Percentiles rank a stretch among this genome's conserved stretches.
Conservation (phyloP, 2,329 filamentous ascomycete species). For the Beauveria sp. region DNA sequence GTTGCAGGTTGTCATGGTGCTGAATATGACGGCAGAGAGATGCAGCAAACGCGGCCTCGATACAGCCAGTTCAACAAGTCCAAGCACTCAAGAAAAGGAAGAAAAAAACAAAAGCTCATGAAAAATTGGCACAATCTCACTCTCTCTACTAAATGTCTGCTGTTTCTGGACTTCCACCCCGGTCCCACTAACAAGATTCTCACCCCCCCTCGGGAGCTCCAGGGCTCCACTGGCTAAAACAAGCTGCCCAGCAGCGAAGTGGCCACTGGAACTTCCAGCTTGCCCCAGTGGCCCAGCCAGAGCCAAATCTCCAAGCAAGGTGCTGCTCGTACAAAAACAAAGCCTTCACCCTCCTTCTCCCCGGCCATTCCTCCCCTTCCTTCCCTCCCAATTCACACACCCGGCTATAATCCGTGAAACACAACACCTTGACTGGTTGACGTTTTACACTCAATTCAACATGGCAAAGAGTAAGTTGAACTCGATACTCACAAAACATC, state of each 20-base stretch:
- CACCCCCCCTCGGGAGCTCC: background rate
- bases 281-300: background rate
- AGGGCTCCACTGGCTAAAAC: constrained; percentile 3
- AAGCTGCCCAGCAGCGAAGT: background rate
- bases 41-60: too few species aligned
- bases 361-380: background rate
- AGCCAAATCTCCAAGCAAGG: too few species aligned
- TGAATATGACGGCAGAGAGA: too few species aligned
- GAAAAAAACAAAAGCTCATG: too few species aligned
- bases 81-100: too few species aligned
- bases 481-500: background rate
- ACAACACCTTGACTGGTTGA: background rate
- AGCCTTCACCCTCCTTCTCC: background rate
- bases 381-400: background rate
- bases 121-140: background rate
- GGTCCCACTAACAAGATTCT: background rate
- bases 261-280: background rate
- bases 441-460: background rate
- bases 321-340: constrained; percentile 7
- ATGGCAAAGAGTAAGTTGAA: constrained; percentile 12
- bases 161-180: background rate
- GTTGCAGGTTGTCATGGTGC: too few species aligned
- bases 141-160: background rate
- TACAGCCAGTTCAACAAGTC: too few species aligned
- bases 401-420: constrained; percentile 4